Conservation (phyloP, 345 rosid genomes). For the Euphorbia tirucalli region DNA sequence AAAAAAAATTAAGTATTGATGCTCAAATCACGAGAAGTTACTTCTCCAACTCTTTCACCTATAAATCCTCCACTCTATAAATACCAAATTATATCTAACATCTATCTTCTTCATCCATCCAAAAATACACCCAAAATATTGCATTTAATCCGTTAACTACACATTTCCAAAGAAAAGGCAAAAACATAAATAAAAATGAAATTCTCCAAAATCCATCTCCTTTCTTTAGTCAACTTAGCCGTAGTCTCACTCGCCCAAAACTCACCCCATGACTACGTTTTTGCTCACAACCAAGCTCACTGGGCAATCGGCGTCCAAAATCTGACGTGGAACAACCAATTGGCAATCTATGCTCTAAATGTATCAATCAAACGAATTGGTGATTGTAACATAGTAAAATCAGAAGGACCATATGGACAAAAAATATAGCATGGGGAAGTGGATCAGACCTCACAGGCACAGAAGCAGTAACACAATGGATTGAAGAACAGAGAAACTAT, state of each 20-base stretch:
- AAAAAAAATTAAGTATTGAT: no score
- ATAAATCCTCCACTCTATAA: conserved; percentile 2
- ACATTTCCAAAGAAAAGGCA: no score
- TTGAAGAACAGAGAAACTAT: conserved; percentile 16
- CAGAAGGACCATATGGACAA: conserved; percentile 20
- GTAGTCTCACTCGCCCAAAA: conserved; percentile 18
- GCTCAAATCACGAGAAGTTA: no score
- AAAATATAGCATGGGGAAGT: conserved; percentile 16
- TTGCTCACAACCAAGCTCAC: conserved; percentile 23
- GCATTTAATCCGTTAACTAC: no score
- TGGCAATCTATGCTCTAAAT: conserved; percentile 22
- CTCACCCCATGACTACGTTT: conserved; percentile 17
- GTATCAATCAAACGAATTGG: neutral
- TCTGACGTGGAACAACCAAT: conserved; percentile 14
- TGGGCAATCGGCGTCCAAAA: conserved; percentile 2
- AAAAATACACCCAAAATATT: no score
- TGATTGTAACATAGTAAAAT: conserved; percentile 18
- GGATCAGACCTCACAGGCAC: conserved; percentile 5
- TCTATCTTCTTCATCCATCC: no score
- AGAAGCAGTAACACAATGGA: conserved; percentile 21
- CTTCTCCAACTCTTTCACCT: neutral
- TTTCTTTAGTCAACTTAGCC: conserved; percentile 4
- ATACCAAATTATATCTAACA: no score
- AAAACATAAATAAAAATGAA: neutral
- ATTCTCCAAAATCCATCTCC: neutral